Evolutionary conservation across 164 flowering plant species (phyloP), one percentile per base, ranked within the genome.

Genomic region (Warburgia ugandensis): DNA sequence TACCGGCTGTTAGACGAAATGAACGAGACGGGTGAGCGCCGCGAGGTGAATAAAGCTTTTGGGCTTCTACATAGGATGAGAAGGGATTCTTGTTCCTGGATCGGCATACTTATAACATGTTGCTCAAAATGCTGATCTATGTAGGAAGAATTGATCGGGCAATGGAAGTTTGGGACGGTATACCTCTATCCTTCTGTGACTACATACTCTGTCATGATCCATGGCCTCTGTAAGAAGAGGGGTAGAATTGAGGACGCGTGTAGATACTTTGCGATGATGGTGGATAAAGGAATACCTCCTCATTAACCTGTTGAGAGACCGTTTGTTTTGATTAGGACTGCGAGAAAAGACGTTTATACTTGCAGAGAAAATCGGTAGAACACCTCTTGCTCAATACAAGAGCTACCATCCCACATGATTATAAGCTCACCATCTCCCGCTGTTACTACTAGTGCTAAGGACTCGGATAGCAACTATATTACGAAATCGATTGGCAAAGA

Each of bases 241-340:
- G 82, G 84, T 19, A 81, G 74, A 55, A 50, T 76, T 4, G 95
- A 87, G 61, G 98, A 87, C 52, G 96, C 98, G 0, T 83, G 85
- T 46, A 69, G 55, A 29, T 83, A 74, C 62, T 92, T 88, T 61
- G 95, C 85, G 70, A 70, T 64, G 70, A 88, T 92, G 98, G 69
- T 92, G 37, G 96, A 92, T 72, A 95, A 88, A 63, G 96, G 98
- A 16, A 63, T 88, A 46, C 98, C 95, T 3, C 96, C 98, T 11
- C 85, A 85, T 69, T 3, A 81, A 76, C 42, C 13, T 79, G 63
- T 60, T 86, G 71, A 80, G 85, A 64, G 75, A 73, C 33, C 64
- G 74, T 48, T 73, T 90, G 1, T 17, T 77, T 32, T 73, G 74
- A 20, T 46, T 61, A 12, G 89, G 95, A 5, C 51, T 74, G 4